phyloP scores from a whole-genome alignment of 2,329 filamentous ascomycete species.

The Fusarium poae region DNA sequence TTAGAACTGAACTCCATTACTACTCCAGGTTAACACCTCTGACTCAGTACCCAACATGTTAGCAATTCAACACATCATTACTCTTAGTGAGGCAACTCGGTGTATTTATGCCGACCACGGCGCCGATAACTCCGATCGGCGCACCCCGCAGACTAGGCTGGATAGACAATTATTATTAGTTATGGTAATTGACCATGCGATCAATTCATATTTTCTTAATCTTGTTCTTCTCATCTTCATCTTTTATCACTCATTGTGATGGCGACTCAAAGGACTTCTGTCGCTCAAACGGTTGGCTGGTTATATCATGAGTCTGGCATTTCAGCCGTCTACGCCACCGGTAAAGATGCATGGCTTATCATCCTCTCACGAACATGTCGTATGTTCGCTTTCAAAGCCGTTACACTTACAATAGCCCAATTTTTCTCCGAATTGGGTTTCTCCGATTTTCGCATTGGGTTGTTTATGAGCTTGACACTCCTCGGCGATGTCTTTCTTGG shows the following conservation, averaged over 20 bases:
- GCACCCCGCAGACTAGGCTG: slow-evolving; percentile 33
- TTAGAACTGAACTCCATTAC: slow-evolving; percentile 1
- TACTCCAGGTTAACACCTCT: not conserved
- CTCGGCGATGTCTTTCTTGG: slow-evolving; percentile 71
- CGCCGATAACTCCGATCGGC: slow-evolving; percentile 34
- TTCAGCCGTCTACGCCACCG: slow-evolving; percentile 60
- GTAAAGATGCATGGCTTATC: slow-evolving; percentile 53
- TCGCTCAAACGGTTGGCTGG: slow-evolving; percentile 42
- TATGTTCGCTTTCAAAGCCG: slow-evolving; percentile 74
- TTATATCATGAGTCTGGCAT: slow-evolving; percentile 63
- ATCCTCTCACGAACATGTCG: slow-evolving; percentile 60
- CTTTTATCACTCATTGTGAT: not conserved
- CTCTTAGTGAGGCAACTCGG: slow-evolving; percentile 27
- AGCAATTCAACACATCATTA: slow-evolving; percentile 6
- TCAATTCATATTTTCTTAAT: slow-evolving; percentile 5
- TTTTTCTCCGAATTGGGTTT: slow-evolving; percentile 69
- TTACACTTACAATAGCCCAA: slow-evolving; percentile 70
- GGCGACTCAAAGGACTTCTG: slow-evolving; percentile 22
- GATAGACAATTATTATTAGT: not conserved
- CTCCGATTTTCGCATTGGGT: slow-evolving; percentile 69
- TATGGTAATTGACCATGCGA: slow-evolving; percentile 6
- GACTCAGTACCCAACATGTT: slow-evolving; percentile 3
- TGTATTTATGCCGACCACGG: slow-evolving; percentile 33
- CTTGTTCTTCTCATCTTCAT: not conserved
- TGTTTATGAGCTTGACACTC: slow-evolving; percentile 75